Evolutionary conservation across 768 basidiomycete species (phyloP).

Genomic region (Calocybe indica): DNA sequence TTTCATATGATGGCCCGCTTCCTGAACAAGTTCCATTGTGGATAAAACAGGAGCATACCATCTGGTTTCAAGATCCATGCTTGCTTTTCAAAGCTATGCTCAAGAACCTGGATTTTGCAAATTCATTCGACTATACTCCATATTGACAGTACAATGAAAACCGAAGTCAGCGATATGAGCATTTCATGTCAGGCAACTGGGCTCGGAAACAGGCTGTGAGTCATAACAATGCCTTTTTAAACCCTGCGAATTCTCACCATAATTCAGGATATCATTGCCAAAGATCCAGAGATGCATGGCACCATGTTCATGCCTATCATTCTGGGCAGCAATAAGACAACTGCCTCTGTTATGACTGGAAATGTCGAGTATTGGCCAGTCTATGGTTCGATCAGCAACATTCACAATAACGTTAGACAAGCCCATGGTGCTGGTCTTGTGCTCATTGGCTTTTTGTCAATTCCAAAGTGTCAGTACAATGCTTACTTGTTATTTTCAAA

Average conservation of each 20-base stretch:
- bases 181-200: conserved; percentile 12
- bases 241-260: not conserved
- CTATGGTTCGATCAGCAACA: conserved; percentile 6
- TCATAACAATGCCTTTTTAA: not conserved
- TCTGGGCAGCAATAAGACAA: conserved; percentile 17
- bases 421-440: not conserved
- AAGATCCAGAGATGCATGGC: conserved; percentile 2
- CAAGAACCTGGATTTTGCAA: not conserved
- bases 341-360: conserved; percentile 12
- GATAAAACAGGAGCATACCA: not conserved
- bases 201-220: conserved; percentile 13
- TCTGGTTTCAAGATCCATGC: not conserved
- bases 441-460: too few relatives aligned
- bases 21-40: not conserved
- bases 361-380: conserved; percentile 2
- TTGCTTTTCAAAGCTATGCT: not conserved
- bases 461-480: conserved; percentile 15
- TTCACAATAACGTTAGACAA: conserved; percentile 2
- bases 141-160: conserved; percentile 9
- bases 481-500: not conserved
- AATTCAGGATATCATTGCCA: not conserved
- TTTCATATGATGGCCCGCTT: not conserved
- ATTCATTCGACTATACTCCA: conserved; percentile 9
- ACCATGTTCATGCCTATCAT: too few relatives aligned
- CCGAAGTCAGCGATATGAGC: conserved; percentile 6